A percentile compares a stretch with the other conserved stretches of the same genome.
Evolutionary conservation across 805 yeast species (phyloP).

Genomic region (Nakazawaea molendinolei): DNA sequence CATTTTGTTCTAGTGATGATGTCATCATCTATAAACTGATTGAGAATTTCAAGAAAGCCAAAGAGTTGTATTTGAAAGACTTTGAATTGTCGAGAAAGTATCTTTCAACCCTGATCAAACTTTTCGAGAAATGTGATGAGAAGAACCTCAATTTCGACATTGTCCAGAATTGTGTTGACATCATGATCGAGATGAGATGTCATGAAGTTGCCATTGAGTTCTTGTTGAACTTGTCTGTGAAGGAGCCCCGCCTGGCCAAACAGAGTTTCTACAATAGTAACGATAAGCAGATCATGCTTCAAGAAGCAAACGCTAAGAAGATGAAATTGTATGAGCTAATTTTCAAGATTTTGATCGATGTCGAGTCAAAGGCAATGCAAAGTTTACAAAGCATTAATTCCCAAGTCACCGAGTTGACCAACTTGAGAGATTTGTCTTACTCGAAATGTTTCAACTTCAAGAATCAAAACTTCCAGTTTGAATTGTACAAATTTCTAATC

Average conservation of each 20-base stretch:
- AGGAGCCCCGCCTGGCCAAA: conserved; percentile 51
- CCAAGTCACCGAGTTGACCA: conserved; percentile 21
- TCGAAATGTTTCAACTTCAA: conserved; percentile 62
- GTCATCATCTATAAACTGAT: conserved; percentile 90
- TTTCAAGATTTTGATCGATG: conserved; percentile 65
- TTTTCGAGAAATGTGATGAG: conserved; percentile 76
- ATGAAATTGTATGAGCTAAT: conserved; percentile 61
- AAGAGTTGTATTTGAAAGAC: conserved; percentile 64
- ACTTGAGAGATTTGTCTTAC: conserved; percentile 67
- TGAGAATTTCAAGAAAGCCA: conserved; percentile 85
- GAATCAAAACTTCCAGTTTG: conserved; percentile 87
- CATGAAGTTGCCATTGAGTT: conserved; percentile 84
- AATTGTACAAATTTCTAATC: conserved; percentile 89
- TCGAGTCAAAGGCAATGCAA: conserved; percentile 56
- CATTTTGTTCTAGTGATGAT: conserved; percentile 91
- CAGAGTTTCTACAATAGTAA: conserved; percentile 49
- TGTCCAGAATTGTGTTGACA: conserved; percentile 71
- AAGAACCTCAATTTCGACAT: conserved; percentile 65
- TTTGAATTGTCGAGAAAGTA: conserved; percentile 60
- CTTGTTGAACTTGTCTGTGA: conserved; percentile 67
- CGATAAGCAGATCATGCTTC: conserved; percentile 35
- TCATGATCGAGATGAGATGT: conserved; percentile 71
- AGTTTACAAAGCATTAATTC: conserved; percentile 24
- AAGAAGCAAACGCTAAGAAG: conserved; percentile 45
- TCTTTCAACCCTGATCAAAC: conserved; percentile 63